Percentiles rank a stretch among this genome's conserved stretches.
phyloP scores from a whole-genome alignment of 257 asterid species.

The Solanum bulbocastanum region DNA sequence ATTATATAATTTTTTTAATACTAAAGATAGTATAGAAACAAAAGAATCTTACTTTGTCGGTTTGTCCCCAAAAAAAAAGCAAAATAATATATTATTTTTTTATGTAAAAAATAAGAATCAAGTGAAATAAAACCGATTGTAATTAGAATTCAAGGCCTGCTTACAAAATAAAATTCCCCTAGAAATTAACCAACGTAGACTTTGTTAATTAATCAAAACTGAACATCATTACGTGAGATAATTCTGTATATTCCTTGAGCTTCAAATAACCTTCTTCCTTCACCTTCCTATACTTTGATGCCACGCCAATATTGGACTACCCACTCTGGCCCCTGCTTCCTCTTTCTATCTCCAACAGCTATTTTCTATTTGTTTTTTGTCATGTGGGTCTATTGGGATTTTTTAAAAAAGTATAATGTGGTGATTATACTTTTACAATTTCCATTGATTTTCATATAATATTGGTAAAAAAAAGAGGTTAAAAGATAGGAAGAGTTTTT shows the following conservation, averaged over 20 bases:
- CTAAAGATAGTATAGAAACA: no score
- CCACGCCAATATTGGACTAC: conserved; percentile 4
- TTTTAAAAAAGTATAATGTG: background rate
- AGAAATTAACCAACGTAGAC: background rate
- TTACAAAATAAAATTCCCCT: background rate
- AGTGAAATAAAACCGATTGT: no score
- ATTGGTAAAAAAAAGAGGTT: background rate
- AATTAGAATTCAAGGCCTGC: no score
- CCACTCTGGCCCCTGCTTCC: background rate
- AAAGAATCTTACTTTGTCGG: no score
- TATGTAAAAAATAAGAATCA: no score
- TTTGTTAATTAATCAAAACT: conserved; percentile 1
- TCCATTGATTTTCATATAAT: background rate
- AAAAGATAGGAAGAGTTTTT: background rate
- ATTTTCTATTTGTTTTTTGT: background rate
- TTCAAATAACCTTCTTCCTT: background rate
- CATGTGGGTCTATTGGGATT: background rate
- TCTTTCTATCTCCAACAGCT: background rate
- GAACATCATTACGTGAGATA: background rate
- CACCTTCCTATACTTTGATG: conserved; percentile 13
- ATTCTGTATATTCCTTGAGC: background rate
- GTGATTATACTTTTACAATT: background rate
- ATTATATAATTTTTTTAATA: no score
- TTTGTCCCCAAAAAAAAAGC: no score
- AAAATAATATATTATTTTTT: no score